Evolutionary conservation across 345 rosid genomes (phyloP).

Genomic region (Hevea brasiliensis): DNA sequence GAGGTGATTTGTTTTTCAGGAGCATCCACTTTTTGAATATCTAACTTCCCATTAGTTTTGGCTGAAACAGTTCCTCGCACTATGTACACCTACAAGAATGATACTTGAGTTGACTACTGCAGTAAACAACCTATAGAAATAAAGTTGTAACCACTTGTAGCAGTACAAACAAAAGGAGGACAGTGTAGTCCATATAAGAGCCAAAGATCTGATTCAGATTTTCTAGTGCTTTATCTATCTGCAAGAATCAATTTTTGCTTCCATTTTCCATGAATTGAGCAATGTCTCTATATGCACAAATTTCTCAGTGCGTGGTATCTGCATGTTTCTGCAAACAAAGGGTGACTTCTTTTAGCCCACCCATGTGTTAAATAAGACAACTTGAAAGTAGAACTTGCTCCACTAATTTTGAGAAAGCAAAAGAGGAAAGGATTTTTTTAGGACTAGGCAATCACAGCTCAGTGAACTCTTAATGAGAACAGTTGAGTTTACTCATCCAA

Average conservation of each 20-base stretch:
- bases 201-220: background rate
- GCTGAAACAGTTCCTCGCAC: constrained; percentile 28
- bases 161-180: background rate
- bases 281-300: background rate
- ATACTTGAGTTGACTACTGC: background rate
- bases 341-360: background rate
- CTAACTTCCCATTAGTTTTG: constrained; percentile 18
- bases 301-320: too few relatives aligned
- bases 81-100: constrained; percentile 39
- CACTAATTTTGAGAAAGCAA: background rate
- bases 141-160: background rate
- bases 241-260: background rate
- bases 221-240: background rate
- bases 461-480: background rate
- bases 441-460: background rate
- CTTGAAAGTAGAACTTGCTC: background rate
- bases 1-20: constrained; percentile 20
- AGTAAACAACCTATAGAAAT: background rate
- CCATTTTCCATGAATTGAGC: background rate
- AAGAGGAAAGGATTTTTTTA: background rate
- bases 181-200: background rate
- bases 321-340: too few relatives aligned
- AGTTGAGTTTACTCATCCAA: background rate
- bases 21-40: constrained; percentile 9
- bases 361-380: background rate